Evolutionary conservation across 306 rosid species (phyloP).

Genomic region (Cucurbita pepo): DNA sequence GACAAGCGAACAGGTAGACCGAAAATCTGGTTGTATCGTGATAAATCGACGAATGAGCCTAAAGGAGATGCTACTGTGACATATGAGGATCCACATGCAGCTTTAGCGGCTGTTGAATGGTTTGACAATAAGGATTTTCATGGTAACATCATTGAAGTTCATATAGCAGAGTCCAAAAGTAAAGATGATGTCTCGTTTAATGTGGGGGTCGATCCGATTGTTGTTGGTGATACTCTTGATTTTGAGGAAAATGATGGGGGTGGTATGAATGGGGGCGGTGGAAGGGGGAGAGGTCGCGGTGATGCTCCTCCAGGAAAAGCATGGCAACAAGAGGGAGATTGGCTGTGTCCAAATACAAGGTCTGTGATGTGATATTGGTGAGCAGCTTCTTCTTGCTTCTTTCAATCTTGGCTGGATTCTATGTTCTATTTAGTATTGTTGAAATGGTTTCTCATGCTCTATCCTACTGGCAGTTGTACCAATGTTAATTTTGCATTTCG

Average conservation of each 20-base stretch:
- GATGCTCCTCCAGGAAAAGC: constrained; percentile 70
- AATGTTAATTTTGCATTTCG: constrained; percentile 98
- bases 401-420: background rate
- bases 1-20: constrained; percentile 93
- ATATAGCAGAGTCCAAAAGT: constrained; percentile 81
- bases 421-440: background rate
- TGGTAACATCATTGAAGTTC: constrained; percentile 75
- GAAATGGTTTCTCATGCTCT: constrained; percentile 19
- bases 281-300: constrained; percentile 59
- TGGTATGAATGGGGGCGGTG: constrained; percentile 42
- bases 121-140: constrained; percentile 88
- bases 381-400: constrained; percentile 89
- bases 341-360: constrained; percentile 99
- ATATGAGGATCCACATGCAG: constrained; percentile 97
- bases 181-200: constrained; percentile 54
- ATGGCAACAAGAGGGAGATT: constrained; percentile 99
- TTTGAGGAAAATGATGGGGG: constrained; percentile 36
- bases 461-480: constrained; percentile 53
- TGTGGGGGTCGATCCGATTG: constrained; percentile 30
- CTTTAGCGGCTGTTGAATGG: constrained; percentile 93
- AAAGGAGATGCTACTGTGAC: constrained; percentile 98
- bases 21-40: constrained; percentile 78
- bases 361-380: constrained; percentile 99
- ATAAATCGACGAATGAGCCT: constrained; percentile 83
- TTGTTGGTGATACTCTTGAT: constrained; percentile 25